These are phyloP conservation scores for Verticillium isaacii DNA, from an alignment of 2,329 filamentous ascomycete species.

Conservation along the genomic window DNA sequence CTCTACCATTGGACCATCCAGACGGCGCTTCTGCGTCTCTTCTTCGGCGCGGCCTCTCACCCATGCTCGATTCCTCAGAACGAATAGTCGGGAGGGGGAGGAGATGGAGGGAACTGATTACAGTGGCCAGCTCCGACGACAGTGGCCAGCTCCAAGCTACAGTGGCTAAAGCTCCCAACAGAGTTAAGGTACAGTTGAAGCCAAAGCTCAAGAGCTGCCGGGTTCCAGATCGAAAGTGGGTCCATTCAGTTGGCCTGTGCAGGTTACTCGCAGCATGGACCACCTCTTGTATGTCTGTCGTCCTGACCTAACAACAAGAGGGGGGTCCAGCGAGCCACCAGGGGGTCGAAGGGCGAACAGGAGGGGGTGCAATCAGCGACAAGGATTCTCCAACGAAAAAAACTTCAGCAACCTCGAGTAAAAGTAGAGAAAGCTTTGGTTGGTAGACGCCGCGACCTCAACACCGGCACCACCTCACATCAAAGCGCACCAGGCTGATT, in stretches of 20 bases:
- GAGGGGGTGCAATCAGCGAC: background rate
- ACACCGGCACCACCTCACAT: background rate
- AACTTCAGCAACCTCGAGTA: constrained; percentile 6
- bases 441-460: constrained; percentile 5
- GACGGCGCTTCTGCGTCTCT: background rate
- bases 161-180: background rate
- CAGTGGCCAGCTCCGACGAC: too few relatives aligned
- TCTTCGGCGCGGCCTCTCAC: background rate
- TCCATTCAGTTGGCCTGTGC: too few relatives aligned
- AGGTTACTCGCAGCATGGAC: background rate
- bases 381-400: constrained; percentile 1
- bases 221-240: background rate
- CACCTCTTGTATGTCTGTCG: too few relatives aligned
- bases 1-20: background rate
- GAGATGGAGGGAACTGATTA: too few relatives aligned
- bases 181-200: background rate
- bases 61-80: background rate
- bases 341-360: too few relatives aligned
- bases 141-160: background rate
- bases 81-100: background rate
- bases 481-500: background rate
- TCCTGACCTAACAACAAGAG: too few relatives aligned
- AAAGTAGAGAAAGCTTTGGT: background rate
- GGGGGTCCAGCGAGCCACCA: too few relatives aligned
- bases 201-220: background rate